These are phyloP conservation scores for Rhododendron vialii DNA, from an alignment of 148 eudicot genomes.

Conservation along the genomic window DNA sequence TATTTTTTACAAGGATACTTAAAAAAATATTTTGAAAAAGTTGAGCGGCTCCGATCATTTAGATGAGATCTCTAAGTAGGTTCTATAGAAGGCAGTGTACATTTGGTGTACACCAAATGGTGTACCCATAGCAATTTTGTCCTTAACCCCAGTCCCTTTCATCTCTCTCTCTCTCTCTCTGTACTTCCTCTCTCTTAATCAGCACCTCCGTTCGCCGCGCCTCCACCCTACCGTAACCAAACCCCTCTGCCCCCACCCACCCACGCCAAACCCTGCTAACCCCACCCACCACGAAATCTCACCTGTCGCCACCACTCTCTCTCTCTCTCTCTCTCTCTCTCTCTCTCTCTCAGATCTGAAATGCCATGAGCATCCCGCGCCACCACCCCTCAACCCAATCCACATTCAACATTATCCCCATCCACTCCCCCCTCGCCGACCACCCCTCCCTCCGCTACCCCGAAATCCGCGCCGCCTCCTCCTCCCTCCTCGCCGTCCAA, in stretches of 20 bases:
- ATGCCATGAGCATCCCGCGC: conserved; percentile 7
- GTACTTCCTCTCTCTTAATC: neutral
- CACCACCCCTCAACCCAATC: neutral
- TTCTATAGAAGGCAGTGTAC: too few species aligned
- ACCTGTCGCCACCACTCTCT: neutral
- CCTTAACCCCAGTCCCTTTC: neutral
- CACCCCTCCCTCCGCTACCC: conserved; percentile 91
- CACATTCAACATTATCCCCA: conserved; percentile 73
- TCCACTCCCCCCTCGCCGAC: conserved; percentile 76
- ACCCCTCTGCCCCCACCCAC: neutral
- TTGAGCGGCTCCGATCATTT: too few species aligned
- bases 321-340: neutral
- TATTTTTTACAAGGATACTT: too few species aligned
- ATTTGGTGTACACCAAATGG: too few species aligned
- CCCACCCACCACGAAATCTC: neutral
- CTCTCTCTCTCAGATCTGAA: neutral
- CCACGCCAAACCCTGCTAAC: neutral
- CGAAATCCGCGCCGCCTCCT: conserved; percentile 71
- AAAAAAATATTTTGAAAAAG: too few species aligned
- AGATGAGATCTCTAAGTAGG: too few species aligned
- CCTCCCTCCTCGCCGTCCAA: conserved; percentile 51
- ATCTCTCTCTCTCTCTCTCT: neutral
- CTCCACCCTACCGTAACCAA: neutral
- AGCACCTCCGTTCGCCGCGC: neutral
- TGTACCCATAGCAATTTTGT: too few species aligned